Percentiles rank a stretch among this genome's conserved stretches.
Conservation (phyloP, 371 early-diverging fungal genomes). For the Mucor piriformis region DNA sequence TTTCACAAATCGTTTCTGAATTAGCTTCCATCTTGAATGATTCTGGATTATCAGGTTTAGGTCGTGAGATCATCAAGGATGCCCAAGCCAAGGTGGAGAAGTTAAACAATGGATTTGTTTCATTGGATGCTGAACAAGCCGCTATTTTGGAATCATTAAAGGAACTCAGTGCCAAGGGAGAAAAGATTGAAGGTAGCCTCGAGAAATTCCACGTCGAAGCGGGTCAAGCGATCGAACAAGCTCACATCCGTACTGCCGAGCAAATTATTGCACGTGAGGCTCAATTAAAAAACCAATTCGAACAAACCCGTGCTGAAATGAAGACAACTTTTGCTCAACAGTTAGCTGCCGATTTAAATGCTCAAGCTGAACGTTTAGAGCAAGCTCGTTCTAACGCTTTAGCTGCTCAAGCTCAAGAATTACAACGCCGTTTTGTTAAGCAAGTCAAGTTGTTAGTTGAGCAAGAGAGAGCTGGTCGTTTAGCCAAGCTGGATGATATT, state of each 20-base stretch:
- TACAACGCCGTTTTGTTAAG: conserved; percentile 62
- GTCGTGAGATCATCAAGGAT: conserved; percentile 28
- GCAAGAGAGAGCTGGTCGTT: conserved; percentile 84
- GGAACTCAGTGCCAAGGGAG: conserved; percentile 17
- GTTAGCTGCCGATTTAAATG: conserved; percentile 38
- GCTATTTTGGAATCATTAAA: conserved; percentile 26
- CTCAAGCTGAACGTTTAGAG: conserved; percentile 41
- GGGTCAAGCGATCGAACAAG: conserved; percentile 12
- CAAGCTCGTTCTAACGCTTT: conserved; percentile 47
- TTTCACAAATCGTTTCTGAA: conserved; percentile 30
- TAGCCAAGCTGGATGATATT: conserved; percentile 81
- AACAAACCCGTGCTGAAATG: conserved; percentile 37
- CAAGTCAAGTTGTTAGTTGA: conserved; percentile 80
- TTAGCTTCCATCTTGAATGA: conserved; percentile 38
- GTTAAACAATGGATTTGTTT: conserved; percentile 16
- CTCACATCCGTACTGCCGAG: conserved; percentile 20
- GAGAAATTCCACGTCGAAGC: conserved; percentile 28
- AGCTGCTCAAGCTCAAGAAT: conserved; percentile 46
- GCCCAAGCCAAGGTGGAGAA: conserved; percentile 26
- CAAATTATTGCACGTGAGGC: conserved; percentile 38
- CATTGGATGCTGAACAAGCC: conserved; percentile 24
- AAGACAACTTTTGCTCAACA: conserved; percentile 31
- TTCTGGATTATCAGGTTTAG: conserved; percentile 36
- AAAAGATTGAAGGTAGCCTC: conserved; percentile 23
- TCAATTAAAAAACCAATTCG: conserved; percentile 45